These are phyloP conservation scores for Stephanodiscus minutulus DNA, from an alignment of 108 stramenopile genomes.

Conservation along the genomic window DNA sequence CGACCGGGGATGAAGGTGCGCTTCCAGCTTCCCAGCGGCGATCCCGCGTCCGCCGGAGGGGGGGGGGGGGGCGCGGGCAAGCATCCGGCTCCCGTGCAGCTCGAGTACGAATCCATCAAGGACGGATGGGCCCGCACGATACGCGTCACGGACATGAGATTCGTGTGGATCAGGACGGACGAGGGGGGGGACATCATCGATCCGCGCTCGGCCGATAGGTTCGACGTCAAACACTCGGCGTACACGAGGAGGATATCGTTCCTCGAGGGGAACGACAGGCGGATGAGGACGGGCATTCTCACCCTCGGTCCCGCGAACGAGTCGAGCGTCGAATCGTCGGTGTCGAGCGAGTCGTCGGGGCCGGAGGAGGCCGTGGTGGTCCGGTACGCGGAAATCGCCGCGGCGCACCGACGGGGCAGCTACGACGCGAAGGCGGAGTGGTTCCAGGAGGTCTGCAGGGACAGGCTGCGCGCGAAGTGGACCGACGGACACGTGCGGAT, in stretches of 20 bases:
- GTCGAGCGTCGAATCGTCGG: conserved; percentile 75
- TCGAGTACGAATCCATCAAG: conserved; percentile 76
- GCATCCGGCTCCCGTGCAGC: conserved; percentile 17
- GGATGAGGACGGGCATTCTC: conserved; percentile 74
- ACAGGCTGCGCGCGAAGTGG: conserved; percentile 71
- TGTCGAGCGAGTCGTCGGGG: conserved; percentile 61
- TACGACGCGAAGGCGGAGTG: conserved; percentile 82
- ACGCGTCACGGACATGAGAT: conserved; percentile 85
- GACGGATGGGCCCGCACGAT: conserved; percentile 88
- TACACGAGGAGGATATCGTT: conserved; percentile 78
- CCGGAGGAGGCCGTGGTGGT: conserved; percentile 63
- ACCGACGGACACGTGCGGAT: conserved; percentile 88
- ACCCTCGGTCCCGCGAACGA: conserved; percentile 72
- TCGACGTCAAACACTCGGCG: conserved; percentile 76
- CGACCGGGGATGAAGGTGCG: conserved; percentile 87
- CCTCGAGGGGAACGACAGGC: conserved; percentile 81
- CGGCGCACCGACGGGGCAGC: conserved; percentile 52
- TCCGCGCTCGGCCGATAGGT: conserved; percentile 24
- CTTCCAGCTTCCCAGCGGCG: conserved; percentile 79
- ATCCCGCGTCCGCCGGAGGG: conserved; percentile 16
- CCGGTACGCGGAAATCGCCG: conserved; percentile 76
- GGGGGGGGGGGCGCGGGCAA: conserved; percentile 24
- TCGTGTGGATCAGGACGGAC: conserved; percentile 87
- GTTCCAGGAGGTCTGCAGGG: conserved; percentile 78
- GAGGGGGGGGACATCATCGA: conserved; percentile 53